A percentile compares a stretch with the other conserved stretches of the same genome.
phyloP scores from a whole-genome alignment of 768 basidiomycete species.

The Auricularia auricula-judae region DNA sequence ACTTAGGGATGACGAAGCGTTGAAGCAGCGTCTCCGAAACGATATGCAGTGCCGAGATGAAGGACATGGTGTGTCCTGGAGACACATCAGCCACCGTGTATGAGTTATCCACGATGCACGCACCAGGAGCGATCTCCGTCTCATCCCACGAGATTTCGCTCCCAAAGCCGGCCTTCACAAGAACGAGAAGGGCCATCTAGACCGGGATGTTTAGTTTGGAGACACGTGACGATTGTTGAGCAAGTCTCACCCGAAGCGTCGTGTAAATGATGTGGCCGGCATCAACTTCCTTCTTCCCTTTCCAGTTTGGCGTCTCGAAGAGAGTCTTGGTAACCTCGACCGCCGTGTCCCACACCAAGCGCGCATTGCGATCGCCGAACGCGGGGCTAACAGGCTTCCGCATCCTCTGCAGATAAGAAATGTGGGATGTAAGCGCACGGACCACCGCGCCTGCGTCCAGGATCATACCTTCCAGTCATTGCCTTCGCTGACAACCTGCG shows the following conservation, averaged over 20 bases:
- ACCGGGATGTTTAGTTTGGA: neutral
- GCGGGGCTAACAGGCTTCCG: neutral
- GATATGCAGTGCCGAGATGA: constrained; percentile 36
- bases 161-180: neutral
- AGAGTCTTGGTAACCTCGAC: neutral
- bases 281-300: neutral
- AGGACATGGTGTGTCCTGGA: constrained; percentile 33
- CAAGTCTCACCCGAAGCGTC: neutral
- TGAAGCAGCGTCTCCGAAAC: constrained; percentile 28
- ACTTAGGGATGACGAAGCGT: constrained; percentile 29
- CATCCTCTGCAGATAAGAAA: neutral
- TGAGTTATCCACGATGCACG: neutral
- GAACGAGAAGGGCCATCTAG: neutral
- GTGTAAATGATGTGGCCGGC: neutral
- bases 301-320: neutral
- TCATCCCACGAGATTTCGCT: neutral
- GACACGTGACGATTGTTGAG: neutral
- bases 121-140: neutral
- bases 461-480: neutral
- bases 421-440: neutral
- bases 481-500: neutral
- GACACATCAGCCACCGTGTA: neutral
- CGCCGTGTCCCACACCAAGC: neutral
- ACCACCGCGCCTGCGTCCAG: neutral
- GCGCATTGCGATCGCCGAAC: neutral